Percentiles rank a stretch among this genome's conserved stretches.
Evolutionary conservation across 768 basidiomycete species (phyloP).

Genomic region (Melanogaster broomeanus): DNA sequence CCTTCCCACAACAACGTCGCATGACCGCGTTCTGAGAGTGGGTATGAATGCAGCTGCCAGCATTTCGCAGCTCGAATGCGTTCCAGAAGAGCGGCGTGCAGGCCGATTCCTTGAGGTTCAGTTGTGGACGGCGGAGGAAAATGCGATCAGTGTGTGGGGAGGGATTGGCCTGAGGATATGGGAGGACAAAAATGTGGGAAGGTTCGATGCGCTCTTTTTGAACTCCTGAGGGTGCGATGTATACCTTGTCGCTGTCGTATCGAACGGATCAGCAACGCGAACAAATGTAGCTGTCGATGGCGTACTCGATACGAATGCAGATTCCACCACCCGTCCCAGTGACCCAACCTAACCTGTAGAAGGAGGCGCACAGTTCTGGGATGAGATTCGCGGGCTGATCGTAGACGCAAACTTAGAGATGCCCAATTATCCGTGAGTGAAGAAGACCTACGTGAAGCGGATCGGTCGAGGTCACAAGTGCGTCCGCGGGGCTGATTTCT

Average conservation of each 20-base stretch:
- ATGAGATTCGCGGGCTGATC: conserved; percentile 88
- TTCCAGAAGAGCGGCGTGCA: conserved; percentile 95
- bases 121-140: conserved; percentile 73
- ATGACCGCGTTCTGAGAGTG: conserved; percentile 91
- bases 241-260: conserved; percentile 65
- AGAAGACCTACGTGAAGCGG: conserved; percentile 55
- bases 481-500: conserved; percentile 36
- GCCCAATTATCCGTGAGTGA: background rate
- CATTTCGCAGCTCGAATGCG: conserved; percentile 75
- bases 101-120: conserved; percentile 78
- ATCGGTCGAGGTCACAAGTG: conserved; percentile 59
- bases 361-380: conserved; percentile 78
- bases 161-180: conserved; percentile 62
- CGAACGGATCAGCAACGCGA: background rate
- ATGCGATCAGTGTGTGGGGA: conserved; percentile 69
- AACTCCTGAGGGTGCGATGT: conserved; percentile 86
- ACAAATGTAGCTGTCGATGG: background rate
- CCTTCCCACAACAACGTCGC: conserved; percentile 78
- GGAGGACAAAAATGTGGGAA: conserved; percentile 84
- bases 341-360: conserved; percentile 90
- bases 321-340: conserved; percentile 88
- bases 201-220: conserved; percentile 88
- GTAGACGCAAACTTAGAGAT: background rate
- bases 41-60: conserved; percentile 89
- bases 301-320: conserved; percentile 69